Evolutionary conservation across 139 green algal species (phyloP).

Genomic region (Edaphochlamys debaryana): DNA sequence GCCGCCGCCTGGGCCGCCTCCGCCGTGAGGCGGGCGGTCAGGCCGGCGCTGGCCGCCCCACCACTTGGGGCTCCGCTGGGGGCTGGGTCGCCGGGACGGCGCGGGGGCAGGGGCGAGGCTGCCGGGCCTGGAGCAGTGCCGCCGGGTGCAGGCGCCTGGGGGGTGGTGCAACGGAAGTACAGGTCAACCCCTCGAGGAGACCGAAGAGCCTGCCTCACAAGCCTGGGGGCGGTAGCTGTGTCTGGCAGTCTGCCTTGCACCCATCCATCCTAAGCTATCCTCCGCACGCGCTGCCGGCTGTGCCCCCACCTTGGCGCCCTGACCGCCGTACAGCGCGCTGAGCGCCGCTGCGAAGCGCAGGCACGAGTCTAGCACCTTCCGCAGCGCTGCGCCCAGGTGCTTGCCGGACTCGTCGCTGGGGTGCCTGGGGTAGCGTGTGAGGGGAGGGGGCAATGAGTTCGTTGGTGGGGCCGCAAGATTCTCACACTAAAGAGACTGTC

Average conservation of each 20-base stretch:
- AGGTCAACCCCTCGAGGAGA: neutral
- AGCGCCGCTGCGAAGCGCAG: constrained; percentile 26
- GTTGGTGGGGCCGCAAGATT: neutral
- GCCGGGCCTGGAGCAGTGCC: too few relatives aligned
- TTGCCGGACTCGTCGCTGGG: constrained; percentile 1
- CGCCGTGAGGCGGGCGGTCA: too few relatives aligned
- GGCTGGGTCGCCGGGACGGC: too few relatives aligned
- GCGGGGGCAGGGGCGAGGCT: too few relatives aligned
- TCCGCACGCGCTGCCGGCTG: neutral
- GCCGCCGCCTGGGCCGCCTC: too few relatives aligned
- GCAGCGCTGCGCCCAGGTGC: constrained; percentile 4
- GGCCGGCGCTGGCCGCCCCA: too few relatives aligned
- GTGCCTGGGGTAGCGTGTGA: neutral
- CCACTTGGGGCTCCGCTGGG: too few relatives aligned
- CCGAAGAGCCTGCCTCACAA: neutral
- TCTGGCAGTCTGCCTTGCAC: neutral
- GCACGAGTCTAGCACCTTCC: constrained; percentile 22
- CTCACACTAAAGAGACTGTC: too few relatives aligned
- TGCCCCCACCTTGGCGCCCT: constrained; percentile 1
- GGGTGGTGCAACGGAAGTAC: too few relatives aligned
- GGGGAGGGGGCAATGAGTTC: neutral
- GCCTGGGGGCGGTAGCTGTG: neutral
- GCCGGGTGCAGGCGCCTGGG: too few relatives aligned
- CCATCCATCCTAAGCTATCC: neutral
- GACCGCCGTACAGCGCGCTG: neutral